Percentiles rank a stretch among this genome's conserved stretches.
Evolutionary conservation across 177 flowering plant genomes (phyloP).

Genomic region (Vitis hybrid): DNA sequence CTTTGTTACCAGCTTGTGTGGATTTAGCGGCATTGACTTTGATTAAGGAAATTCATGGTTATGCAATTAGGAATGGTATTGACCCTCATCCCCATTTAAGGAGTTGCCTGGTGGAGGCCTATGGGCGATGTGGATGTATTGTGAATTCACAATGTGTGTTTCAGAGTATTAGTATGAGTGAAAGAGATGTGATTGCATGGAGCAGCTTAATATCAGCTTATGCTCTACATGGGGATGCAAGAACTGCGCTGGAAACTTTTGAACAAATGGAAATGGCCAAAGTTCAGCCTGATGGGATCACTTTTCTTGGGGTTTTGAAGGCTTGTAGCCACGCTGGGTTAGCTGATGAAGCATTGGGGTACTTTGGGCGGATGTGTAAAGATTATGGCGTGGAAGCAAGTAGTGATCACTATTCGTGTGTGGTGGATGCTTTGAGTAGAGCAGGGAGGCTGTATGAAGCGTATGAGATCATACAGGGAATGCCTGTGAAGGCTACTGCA

Average conservation of each 20-base stretch:
- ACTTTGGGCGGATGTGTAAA: constrained; percentile 39
- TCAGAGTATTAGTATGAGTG: constrained; percentile 34
- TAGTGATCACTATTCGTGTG: constrained; percentile 63
- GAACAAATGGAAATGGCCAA: constrained; percentile 48
- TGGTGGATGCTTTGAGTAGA: constrained; percentile 69
- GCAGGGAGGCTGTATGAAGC: constrained; percentile 74
- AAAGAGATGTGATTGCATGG: constrained; percentile 73
- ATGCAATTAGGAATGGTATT: constrained; percentile 43
- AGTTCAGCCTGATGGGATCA: constrained; percentile 57
- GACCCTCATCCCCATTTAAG: constrained; percentile 40
- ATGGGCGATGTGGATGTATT: constrained; percentile 66
- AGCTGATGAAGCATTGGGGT: constrained; percentile 56
- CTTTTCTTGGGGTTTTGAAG: constrained; percentile 62
- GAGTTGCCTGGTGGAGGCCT: constrained; percentile 66
- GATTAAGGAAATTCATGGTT: constrained; percentile 61
- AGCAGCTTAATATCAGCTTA: constrained; percentile 66
- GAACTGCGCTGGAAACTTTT: constrained; percentile 42
- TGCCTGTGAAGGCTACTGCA: constrained; percentile 56
- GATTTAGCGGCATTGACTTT: constrained; percentile 39
- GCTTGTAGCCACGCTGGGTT: constrained; percentile 83
- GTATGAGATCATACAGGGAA: constrained; percentile 45
- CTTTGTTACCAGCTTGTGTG: constrained; percentile 47
- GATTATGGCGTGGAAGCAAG: constrained; percentile 41
- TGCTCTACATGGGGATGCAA: constrained; percentile 65
- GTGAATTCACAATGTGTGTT: constrained; percentile 37